Conservation (phyloP, 1,284 basidiomycete genomes). For the Leccinum fuscescens region DNA sequence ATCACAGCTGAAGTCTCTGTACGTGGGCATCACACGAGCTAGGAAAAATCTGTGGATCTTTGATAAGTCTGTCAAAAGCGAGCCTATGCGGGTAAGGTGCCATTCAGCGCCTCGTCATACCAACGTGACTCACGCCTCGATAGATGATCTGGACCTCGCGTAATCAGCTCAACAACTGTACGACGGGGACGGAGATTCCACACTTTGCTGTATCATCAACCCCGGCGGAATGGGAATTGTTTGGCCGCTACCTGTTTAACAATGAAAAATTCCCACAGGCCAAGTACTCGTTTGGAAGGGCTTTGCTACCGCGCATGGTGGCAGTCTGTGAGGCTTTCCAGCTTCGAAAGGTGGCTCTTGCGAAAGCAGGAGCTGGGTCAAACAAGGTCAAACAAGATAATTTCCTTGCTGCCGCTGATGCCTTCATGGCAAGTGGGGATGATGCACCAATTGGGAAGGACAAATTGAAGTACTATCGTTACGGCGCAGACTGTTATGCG, state of each 20-base stretch:
- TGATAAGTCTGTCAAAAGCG: constrained; percentile 55
- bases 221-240: constrained; percentile 53
- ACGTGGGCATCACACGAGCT: constrained; percentile 70
- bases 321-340: constrained; percentile 47
- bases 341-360: constrained; percentile 41
- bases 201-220: constrained; percentile 48
- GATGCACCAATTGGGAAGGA: constrained; percentile 29
- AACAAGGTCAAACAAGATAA: constrained; percentile 31
- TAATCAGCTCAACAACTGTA: constrained; percentile 42
- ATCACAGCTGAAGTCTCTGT: constrained; percentile 61
- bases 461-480: constrained; percentile 42
- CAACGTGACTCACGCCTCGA: background rate
- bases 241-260: constrained; percentile 52
- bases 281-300: constrained; percentile 56
- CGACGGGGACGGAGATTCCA: constrained; percentile 44
- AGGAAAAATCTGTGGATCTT: constrained; percentile 67
- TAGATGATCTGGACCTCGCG: constrained; percentile 50
- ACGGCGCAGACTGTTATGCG: constrained; percentile 55
- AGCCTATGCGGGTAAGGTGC: constrained; percentile 55
- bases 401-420: constrained; percentile 46
- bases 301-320: constrained; percentile 42
- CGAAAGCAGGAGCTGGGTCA: constrained; percentile 22
- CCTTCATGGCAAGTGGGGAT: constrained; percentile 45
- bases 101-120: background rate
- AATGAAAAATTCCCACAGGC: constrained; percentile 60